Conservation (phyloP, 805 yeast species). For the Spathaspora girioi region DNA sequence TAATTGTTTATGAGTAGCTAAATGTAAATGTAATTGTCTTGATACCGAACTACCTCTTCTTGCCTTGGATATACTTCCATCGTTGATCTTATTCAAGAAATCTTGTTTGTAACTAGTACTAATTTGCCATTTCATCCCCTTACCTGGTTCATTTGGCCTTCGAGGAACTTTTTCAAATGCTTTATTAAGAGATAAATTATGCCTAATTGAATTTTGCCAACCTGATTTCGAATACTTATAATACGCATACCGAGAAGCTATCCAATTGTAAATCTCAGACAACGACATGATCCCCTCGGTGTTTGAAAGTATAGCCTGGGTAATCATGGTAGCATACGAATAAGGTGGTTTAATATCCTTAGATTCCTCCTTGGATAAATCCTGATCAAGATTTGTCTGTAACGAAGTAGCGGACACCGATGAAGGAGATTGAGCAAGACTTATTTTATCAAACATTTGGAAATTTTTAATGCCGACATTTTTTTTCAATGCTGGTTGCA, state of each 20-base stretch:
- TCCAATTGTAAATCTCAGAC: conserved; percentile 91
- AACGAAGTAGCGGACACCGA: conserved; percentile 38
- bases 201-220: conserved; percentile 98
- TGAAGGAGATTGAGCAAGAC: conserved; percentile 33
- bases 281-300: conserved; percentile 84
- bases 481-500: background rate
- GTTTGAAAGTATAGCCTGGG: conserved; percentile 90
- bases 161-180: conserved; percentile 98
- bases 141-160: conserved; percentile 94
- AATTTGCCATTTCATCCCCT: conserved; percentile 99
- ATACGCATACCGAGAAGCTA: conserved; percentile 81
- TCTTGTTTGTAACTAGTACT: conserved; percentile 81
- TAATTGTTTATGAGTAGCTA: conserved; percentile 53
- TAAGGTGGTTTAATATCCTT: conserved; percentile 95
- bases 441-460: conserved; percentile 48
- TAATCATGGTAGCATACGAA: conserved; percentile 96
- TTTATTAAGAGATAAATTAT: conserved; percentile 88
- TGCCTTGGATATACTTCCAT: conserved; percentile 69
- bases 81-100: conserved; percentile 73
- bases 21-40: conserved; percentile 72
- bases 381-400: conserved; percentile 49
- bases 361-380: conserved; percentile 83
- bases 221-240: conserved; percentile 91
- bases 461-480: conserved; percentile 26
- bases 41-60: conserved; percentile 81